Base-by-base conservation (phyloP, 495 filamentous ascomycete species). In the Evernia prunastri region DNA sequence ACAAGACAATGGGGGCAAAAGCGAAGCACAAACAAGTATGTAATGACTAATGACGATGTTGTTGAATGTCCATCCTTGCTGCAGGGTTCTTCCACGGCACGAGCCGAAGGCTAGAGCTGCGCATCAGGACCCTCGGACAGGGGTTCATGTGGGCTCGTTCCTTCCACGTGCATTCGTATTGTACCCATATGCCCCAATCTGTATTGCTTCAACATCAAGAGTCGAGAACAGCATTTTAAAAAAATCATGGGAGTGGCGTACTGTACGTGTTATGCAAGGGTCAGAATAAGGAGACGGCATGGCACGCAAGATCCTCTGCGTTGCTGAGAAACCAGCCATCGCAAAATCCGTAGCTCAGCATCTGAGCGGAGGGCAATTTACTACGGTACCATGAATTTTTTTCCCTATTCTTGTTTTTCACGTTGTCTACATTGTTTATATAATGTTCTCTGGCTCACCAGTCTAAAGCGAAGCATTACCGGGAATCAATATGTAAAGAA, bases 251-350 rank as follows among this genome's bases (percentile, higher is more conserved):
- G 61, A 63, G 12, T 15, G 15, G 10, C 9, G 43, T 12, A 36
- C 9, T 10, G 33, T 33, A 43, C 23, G 23, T 12, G 57, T 43
- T 27, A 17, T 49, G n/a, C 18, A 65, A 31, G 25, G 18, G 18
- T 18, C 36, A 29, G 49, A n/a, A 33, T 56, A 29, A 57, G 51
- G 53, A 45, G 33, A 8, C 35, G 56, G 63, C 71, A 74, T 78
- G 67, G 72, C 72, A 54, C 71, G 70, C 37, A 82, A 80, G 73
- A 86, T 96, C 66, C 81, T 98, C 33, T 97, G 95, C 72, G 92
- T 98, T 67, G 94, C 94, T 62, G 94, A 98, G 72, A 98, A 98
- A 77, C 92, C 92, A 60, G 92, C 92, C 40, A 97, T 98, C 63
- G 89, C 94, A 59, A 96, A 91, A 75, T 90, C 94, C 53, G 95